Conservation (phyloP, 495 filamentous ascomycete genomes). For the Thermochaetoides thermophila region DNA sequence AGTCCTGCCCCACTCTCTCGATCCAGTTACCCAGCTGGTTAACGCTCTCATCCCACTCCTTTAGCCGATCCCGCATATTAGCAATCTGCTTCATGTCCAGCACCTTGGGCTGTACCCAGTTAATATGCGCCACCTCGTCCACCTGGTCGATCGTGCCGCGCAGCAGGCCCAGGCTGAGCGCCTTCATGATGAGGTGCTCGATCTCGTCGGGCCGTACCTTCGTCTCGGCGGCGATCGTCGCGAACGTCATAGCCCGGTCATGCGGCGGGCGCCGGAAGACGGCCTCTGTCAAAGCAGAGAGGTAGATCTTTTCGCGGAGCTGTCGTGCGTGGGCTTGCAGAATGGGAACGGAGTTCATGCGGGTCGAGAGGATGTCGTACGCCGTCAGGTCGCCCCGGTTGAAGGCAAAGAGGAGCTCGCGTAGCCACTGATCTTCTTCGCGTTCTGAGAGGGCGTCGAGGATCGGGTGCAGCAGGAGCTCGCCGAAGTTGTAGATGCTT, state of each 20-base stretch:
- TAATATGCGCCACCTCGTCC: constrained; percentile 81
- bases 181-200: constrained; percentile 98
- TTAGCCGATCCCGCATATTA: constrained; percentile 72
- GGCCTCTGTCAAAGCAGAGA: constrained; percentile 86
- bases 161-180: constrained; percentile 78
- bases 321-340: constrained; percentile 65
- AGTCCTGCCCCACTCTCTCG: constrained; percentile 73
- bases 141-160: constrained; percentile 94
- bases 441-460: constrained; percentile 58
- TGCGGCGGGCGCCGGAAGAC: constrained; percentile 93
- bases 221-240: constrained; percentile 75
- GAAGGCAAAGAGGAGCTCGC: constrained; percentile 89
- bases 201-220: constrained; percentile 84
- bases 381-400: constrained; percentile 86
- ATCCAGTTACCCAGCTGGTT: constrained; percentile 93
- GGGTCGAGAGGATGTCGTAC: constrained; percentile 64
- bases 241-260: constrained; percentile 84
- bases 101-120: constrained; percentile 98
- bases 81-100: constrained; percentile 92
- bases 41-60: constrained; percentile 91
- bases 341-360: constrained; percentile 64
- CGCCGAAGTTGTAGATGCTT: constrained; percentile 97
- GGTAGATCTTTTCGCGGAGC: constrained; percentile 93
- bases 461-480: constrained; percentile 94
- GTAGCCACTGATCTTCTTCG: constrained; percentile 60